These are phyloP conservation scores for Aegilops bicornis DNA, from an alignment of 176 grass and related monocot species.

Conservation along the genomic window DNA sequence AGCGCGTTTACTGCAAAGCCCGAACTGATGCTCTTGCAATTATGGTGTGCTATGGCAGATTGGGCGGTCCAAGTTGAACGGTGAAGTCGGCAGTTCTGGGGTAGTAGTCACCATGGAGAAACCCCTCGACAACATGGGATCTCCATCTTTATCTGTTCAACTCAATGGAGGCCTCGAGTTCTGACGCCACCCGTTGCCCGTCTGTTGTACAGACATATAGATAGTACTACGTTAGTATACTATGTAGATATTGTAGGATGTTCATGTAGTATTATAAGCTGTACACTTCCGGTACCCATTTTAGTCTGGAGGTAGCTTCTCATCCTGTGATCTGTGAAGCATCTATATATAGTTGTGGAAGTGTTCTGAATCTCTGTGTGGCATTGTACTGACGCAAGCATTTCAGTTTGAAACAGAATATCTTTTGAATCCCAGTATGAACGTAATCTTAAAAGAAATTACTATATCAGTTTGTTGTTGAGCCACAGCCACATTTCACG, in stretches of 20 bases:
- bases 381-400: too few relatives aligned
- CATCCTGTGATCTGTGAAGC: too few relatives aligned
- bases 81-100: conserved; percentile 70
- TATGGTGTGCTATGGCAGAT: conserved; percentile 47
- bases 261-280: too few relatives aligned
- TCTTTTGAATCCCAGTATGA: background rate
- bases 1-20: background rate
- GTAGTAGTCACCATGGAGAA: conserved; percentile 75
- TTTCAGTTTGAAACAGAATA: background rate
- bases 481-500: too few relatives aligned
- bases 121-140: conserved; percentile 63
- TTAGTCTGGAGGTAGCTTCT: too few relatives aligned
- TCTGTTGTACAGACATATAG: conserved; percentile 28
- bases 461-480: too few relatives aligned
- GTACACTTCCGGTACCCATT: too few relatives aligned
- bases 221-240: too few relatives aligned
- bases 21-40: background rate
- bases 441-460: background rate
- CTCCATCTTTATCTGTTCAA: conserved; percentile 74
- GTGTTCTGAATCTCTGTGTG: too few relatives aligned
- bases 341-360: too few relatives aligned
- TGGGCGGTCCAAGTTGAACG: conserved; percentile 95
- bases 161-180: conserved; percentile 85
- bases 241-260: too few relatives aligned
- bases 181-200: background rate